Evolutionary conservation across 495 filamentous ascomycete species (phyloP), one percentile per base, ranked within the genome.

Genomic region (Letharia lupina): DNA sequence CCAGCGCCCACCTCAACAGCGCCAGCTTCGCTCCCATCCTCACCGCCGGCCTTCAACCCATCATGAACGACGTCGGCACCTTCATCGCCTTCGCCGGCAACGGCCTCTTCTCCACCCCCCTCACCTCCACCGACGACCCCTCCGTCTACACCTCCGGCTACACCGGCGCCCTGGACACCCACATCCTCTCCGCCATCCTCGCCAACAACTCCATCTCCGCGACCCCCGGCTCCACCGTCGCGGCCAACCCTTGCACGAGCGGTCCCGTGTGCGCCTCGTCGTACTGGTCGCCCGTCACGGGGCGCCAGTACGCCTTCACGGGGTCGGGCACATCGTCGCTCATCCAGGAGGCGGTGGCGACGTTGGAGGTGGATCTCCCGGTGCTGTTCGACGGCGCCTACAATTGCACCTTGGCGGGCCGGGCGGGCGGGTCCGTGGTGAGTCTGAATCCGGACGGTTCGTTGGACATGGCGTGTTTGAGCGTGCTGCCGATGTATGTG

Each of bases 41-140:
- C 3, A 35, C 28, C 28, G 52, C 52, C 11, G 52, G 52, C 10
- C 52, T 56, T 7, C 12, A 33, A 16, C 52, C 35, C 52, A 56
- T 56, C 52, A 56, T 56, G 52, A 35, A 13, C 28, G 52, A 56
- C 52, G 23, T 56, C 15, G 52, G 52, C 52, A 56, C 52, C 28
- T 56, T 56, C 52, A 35, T 35, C 28, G 52, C 52, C 52, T 56
- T 56, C 31, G 52, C 52, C 52, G 52, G 52, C 52, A 56, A 56
- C 4, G 52, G 52, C 52, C 6, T 56, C 13, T 56, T 56, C 13
- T 56, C 52, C 13, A 35, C 31, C 13, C 52, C 28, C 12, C 1
- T 18, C 2, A 4, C 12, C 10, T 16, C 28, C 1, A 9, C 52
- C 28, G 13, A 8, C 23, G 28, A 56, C 7, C 12, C 52, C 52